Evolutionary conservation across 2,329 filamentous ascomycete species (phyloP), one percentile per base, ranked within the genome.

Genomic region (Fusarium fujikuroi): DNA sequence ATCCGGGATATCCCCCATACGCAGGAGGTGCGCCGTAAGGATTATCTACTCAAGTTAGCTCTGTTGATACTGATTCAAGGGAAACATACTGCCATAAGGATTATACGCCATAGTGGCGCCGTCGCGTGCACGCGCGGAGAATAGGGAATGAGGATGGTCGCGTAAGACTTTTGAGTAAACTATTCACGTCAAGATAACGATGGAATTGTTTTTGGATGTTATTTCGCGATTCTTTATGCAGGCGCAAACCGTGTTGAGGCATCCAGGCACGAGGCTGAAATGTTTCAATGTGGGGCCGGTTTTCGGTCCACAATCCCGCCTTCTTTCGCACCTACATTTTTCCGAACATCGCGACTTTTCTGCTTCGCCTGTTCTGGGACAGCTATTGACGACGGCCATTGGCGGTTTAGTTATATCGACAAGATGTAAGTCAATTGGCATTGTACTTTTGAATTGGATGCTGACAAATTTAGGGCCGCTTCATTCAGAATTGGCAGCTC

Each of bases 21-120:
- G 90, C 89, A 59, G 93, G 93, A 79, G 93, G 92, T 66, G 90
- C 88, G 78, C 92, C 93, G 85, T 95, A 97, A 54, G 90, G 89
- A 81, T 86, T 87, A 53, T 78, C 79, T 80, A 64, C 15, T 8
- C 63, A 30, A 53, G 63, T 75, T 64, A 74, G 63, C 40, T 62
- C 28, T 66, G 32, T 25, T 50, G 25, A 46, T 32, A 7, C 3
- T 30, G 23, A 11, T 21, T 21, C 32, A 18, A 40, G 39, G 34
- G 44, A 30, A 43, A 78, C 82, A 74, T 79, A 87, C 86, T 86
- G 83, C 87, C 87, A 71, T 90, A 90, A n/a, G 87, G 88, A 77
- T 90, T 89, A 80, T 90, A 90, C 23, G 88, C 83, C 88, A 90
- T 90, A 60, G 59, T 61, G 60, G 72, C 69, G 50, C 68, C 68